Base-by-base conservation (phyloP, 768 basidiomycete genomes). In the Hericium rajendrae region DNA sequence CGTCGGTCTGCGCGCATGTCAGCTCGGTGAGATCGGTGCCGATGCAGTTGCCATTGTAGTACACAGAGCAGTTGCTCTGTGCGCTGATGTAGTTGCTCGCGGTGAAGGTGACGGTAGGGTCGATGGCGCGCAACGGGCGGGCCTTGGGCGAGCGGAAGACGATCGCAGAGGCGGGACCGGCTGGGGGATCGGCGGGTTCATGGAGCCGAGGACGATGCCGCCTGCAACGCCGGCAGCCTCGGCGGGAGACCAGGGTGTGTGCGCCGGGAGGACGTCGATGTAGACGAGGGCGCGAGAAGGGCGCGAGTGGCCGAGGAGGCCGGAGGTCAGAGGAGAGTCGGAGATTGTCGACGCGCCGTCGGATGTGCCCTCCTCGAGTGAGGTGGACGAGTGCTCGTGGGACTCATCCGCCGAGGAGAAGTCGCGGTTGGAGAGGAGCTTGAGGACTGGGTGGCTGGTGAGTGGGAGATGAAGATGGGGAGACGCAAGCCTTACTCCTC, bases 61-160 rank as follows among this genome's bases (percentile, higher is more conserved):
- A 76, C 6, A 88, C 80, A 0, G 74, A 75, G 70, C 81, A 86
- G 37, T 73, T 73, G 0, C 82, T 84, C 32, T 75, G 74, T 28
- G 83, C 83, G 10, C 70, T 65, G 38, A 84, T 72, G 4, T 72
- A 63, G 2, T 74, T 69, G 2, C 69, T 75, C 4, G 84, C 79
- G 37, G 79, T 66, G 61, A 88, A 81, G 18, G 86, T 83, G 26
- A 88, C 75, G 2, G 82, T 82, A 0, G 85, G 84, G 63, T 88
- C 83, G 61, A 88, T 86, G 48, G 75, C 70, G 11, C 70, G 71
- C 54, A 88, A 71, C 22, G 74, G 77, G 37, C 85, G 84, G 41
- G 82, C 74, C 39, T 73, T 63, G 16, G 60, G 58, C 22, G 64
- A 63, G 60, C 66, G 61, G 52, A 66, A 62, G 59, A 60, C 60